Conservation (phyloP, 139 green algal genomes). For the Parachlorella kessleri region DNA sequence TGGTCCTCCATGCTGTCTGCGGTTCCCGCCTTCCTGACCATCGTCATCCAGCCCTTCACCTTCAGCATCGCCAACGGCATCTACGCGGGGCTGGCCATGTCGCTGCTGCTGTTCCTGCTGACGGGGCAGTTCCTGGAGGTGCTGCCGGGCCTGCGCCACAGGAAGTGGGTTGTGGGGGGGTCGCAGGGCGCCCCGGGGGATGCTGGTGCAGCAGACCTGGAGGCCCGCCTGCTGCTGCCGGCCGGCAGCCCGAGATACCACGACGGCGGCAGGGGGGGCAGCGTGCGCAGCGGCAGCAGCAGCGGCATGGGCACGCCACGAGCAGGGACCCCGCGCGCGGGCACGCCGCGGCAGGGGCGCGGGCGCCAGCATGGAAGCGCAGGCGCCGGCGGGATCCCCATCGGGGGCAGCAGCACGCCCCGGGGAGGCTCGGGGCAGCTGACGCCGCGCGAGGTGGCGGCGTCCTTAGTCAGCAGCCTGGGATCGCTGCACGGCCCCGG, state of each 20-base stretch:
- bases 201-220: too few relatives aligned
- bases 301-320: background rate
- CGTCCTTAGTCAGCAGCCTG: too few relatives aligned
- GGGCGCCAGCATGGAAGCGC: too few relatives aligned
- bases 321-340: too few relatives aligned
- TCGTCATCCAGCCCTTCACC: conserved; percentile 57
- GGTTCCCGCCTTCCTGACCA: conserved; percentile 55
- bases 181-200: too few relatives aligned
- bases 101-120: conserved; percentile 14
- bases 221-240: background rate
- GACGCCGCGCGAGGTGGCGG: too few relatives aligned
- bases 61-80: conserved; percentile 60
- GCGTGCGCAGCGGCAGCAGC: background rate
- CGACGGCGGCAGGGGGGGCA: background rate
- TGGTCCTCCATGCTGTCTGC: conserved; percentile 46
- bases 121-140: conserved; percentile 24
- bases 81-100: conserved; percentile 38
- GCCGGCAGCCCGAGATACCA: background rate
- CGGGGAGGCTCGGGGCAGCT: too few relatives aligned
- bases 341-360: too few relatives aligned
- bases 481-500: too few relatives aligned
- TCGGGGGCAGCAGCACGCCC: too few relatives aligned
- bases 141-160: background rate
- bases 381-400: too few relatives aligned
- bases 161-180: background rate